Conservation (phyloP, 495 filamentous ascomycete genomes). For the Lasiosphaeria ovina region DNA sequence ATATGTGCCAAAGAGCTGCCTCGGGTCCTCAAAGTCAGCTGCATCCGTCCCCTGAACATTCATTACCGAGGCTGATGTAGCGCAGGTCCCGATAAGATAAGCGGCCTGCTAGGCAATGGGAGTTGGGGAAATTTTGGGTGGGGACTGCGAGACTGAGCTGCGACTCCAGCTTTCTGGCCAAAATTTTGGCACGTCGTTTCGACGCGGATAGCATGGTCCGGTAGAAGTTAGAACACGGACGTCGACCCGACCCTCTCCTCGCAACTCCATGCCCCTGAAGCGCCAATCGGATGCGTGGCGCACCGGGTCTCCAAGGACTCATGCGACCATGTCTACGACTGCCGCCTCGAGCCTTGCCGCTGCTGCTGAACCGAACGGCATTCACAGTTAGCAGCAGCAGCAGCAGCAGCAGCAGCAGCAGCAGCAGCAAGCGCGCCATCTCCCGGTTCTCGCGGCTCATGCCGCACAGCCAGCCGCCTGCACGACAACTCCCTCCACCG, state of each 20-base stretch:
- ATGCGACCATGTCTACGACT: conserved; percentile 35
- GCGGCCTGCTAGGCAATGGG: neutral
- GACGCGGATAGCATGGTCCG: neutral
- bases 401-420: neutral
- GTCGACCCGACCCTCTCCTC: neutral
- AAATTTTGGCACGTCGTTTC: conserved; percentile 5
- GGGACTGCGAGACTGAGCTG: neutral
- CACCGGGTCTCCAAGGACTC: conserved; percentile 24
- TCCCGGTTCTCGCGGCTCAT: too few relatives aligned
- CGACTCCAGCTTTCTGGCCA: neutral
- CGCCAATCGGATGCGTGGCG: conserved; percentile 31
- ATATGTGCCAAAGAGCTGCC: too few relatives aligned
- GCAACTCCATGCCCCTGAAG: conserved; percentile 16
- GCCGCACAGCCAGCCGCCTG: too few relatives aligned
- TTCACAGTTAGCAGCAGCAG: neutral
- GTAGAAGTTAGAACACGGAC: neutral
- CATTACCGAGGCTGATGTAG: too few relatives aligned
- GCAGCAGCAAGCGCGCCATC: neutral
- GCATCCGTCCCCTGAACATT: too few relatives aligned
- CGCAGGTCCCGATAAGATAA: neutral
- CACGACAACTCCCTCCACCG: too few relatives aligned
- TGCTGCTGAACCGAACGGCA: neutral
- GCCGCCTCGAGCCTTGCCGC: conserved; percentile 16
- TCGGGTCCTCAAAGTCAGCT: too few relatives aligned
- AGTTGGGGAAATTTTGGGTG: neutral